Conservation (phyloP, 2,329 filamentous ascomycete genomes). For the Biscogniauxia mediterranea region DNA sequence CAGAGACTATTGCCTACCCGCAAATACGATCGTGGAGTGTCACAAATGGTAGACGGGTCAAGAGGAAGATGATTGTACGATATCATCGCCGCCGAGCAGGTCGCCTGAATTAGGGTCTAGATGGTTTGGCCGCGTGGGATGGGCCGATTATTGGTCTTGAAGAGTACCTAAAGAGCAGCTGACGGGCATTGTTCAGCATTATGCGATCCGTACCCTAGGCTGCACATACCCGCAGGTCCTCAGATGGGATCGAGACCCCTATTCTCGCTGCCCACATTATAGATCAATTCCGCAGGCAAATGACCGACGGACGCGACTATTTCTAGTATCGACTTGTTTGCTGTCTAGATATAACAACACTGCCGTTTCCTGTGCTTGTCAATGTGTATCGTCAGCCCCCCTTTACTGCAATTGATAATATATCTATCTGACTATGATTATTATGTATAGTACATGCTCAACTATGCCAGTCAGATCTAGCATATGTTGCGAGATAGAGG, state of each 20-base stretch:
- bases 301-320: not conserved
- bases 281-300: not conserved
- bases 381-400: not conserved
- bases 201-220: not conserved
- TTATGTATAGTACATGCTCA: not conserved
- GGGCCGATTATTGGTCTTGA: not conserved
- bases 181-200: not conserved
- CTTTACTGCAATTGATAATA: not conserved
- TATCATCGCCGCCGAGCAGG: not conserved
- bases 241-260: not conserved
- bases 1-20: not conserved
- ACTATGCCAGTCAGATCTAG: not conserved
- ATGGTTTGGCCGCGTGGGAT: not conserved
- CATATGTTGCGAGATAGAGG: not conserved
- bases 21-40: not conserved
- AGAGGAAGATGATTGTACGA: not conserved
- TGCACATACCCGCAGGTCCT: not conserved
- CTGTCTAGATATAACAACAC: not conserved
- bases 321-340: not conserved
- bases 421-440: not conserved
- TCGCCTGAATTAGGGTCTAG: not conserved
- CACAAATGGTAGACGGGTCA: not conserved
- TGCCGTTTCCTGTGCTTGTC: not conserved
- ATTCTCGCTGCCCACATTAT: not conserved
- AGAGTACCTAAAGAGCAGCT: not conserved